phyloP scores from a whole-genome alignment of 306 rosid genomes.

The Begonia masoniana region DNA sequence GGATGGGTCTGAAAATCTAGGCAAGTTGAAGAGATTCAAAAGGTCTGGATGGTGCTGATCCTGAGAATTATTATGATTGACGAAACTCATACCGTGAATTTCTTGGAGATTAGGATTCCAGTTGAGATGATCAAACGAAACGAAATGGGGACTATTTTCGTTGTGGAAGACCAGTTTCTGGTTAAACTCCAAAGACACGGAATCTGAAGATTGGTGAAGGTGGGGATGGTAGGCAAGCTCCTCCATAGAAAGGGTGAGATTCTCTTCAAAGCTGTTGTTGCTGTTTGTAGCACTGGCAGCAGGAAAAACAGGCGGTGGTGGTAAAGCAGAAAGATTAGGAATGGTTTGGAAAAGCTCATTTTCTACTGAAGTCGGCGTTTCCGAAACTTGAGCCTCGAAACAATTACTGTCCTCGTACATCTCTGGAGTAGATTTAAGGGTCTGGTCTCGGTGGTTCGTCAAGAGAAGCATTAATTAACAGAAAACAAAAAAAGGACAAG shows the following conservation, averaged over 20 bases:
- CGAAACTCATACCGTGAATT: slow-evolving; percentile 22
- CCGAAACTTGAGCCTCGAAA: slow-evolving; percentile 35
- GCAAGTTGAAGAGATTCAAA: slow-evolving; percentile 56
- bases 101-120: slow-evolving; percentile 34
- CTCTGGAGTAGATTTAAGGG: slow-evolving; percentile 8
- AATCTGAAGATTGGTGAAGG: slow-evolving; percentile 9
- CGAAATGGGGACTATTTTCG: slow-evolving; percentile 2
- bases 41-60: slow-evolving; percentile 24
- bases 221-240: slow-evolving; percentile 38
- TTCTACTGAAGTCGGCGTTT: slow-evolving; percentile 8
- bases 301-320: slow-evolving; percentile 10
- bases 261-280: slow-evolving; percentile 26
- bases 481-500: not conserved
- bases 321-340: slow-evolving; percentile 13
- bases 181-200: slow-evolving; percentile 34
- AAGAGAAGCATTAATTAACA: not conserved
- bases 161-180: slow-evolving; percentile 26
- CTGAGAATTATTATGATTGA: slow-evolving; percentile 22
- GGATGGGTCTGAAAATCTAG: slow-evolving; percentile 37
- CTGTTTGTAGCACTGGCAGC: slow-evolving; percentile 4
- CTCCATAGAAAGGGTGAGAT: slow-evolving; percentile 36
- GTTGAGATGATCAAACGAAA: slow-evolving; percentile 19
- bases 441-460: not conserved
- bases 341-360: slow-evolving; percentile 13
- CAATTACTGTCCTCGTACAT: slow-evolving; percentile 33